Base-by-base conservation (phyloP, 768 basidiomycete species). In the Dentipellis sp. region DNA sequence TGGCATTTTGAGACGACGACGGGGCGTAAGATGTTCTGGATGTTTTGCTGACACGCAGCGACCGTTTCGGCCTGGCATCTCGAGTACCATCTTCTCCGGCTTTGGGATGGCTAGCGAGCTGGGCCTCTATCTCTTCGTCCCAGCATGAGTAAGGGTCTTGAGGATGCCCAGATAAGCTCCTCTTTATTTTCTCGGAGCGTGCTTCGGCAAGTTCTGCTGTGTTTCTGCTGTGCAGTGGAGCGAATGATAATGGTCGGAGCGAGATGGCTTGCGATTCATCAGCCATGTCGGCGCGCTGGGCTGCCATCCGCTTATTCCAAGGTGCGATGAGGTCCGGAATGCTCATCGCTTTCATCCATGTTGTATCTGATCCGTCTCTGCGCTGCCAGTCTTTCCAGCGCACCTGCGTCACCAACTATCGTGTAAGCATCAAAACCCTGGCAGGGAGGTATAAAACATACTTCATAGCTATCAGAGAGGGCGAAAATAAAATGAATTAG, bases 321-420 rank as follows among this genome's bases (percentile, higher is more conserved):
- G 51, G 40, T 2, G 17, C 4, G 37, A 59, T 17, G 10, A 61
- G 21, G 7, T 35, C 55, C 0, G 51, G 35, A 19, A 59, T 53
- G 0, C 45, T 36, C 16, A 59, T 21, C 1, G 51, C 55, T 17
- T 54, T 53, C 59, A 56, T 51, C 61, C 61, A 62, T 9, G 59
- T 62, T 9, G 61, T 62, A 37, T 60, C 57, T 34, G 61, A 48
- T 21, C 61, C 61, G 19, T 62, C 61, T 2, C 23, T 17, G 19
- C 61, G 61, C 17, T 38, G 51, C 61, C 61, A 62, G 39, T 60
- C 35, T 19, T 38, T 21, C 61, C 61, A 62, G 7, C 61, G 61
- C 19, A 62, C 34, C 61, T 62, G 40, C 22, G 37, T 7, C 2
- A 45, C n/a, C 42, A 45, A 19, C 10, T 17, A 4, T 16, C 42